phyloP scores from a whole-genome alignment of 306 rosid genomes.

The Geum urbanum region DNA sequence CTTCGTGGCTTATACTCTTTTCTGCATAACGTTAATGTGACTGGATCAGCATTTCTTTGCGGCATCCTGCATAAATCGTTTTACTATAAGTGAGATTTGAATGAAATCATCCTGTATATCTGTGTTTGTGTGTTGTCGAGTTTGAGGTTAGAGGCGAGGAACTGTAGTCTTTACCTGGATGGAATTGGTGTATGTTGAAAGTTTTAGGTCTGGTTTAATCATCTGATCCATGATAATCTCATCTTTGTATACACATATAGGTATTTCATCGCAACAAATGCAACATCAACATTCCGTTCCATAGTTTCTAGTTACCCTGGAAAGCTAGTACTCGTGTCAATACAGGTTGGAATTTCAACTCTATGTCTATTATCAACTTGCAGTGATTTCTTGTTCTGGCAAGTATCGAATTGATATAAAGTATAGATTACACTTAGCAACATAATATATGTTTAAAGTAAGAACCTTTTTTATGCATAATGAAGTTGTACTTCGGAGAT shows the following conservation, averaged over 20 bases:
- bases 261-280: slow-evolving; percentile 74
- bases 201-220: slow-evolving; percentile 1
- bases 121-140: background rate
- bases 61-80: background rate
- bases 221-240: slow-evolving; percentile 19
- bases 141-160: background rate
- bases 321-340: slow-evolving; percentile 63
- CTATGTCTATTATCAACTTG: slow-evolving; percentile 13
- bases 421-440: background rate
- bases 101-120: background rate
- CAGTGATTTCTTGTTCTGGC: slow-evolving; percentile 4
- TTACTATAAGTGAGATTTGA: background rate
- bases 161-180: background rate
- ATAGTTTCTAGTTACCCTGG: slow-evolving; percentile 73
- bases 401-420: background rate
- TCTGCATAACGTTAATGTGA: background rate
- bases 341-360: slow-evolving; percentile 57
- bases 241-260: slow-evolving; percentile 37
- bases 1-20: too few species aligned
- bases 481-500: background rate
- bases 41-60: background rate
- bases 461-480: background rate
- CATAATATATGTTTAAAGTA: background rate
- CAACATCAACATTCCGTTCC: slow-evolving; percentile 78
- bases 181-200: background rate